Percentiles rank a stretch among this genome's conserved stretches.
Conservation (phyloP, 2,329 filamentous ascomycete species). For the Alternaria novae-zelandiae region DNA sequence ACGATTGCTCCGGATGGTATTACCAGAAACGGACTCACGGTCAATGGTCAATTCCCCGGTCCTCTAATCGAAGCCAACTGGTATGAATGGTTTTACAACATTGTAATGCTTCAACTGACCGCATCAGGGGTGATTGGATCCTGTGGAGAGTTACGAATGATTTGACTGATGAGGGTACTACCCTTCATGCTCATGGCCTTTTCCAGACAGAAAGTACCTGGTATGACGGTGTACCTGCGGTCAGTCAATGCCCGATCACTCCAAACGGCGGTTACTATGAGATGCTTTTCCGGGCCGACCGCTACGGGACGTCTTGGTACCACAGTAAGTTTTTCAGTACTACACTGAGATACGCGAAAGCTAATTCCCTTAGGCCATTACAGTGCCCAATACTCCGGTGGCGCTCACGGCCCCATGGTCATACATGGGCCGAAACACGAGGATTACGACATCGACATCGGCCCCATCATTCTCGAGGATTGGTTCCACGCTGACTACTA, state of each 20-base stretch:
- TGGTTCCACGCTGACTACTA: conserved; percentile 48
- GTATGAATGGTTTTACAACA: neutral
- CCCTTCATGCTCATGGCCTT: conserved; percentile 45
- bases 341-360: conserved; percentile 13
- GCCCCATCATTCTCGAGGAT: conserved; percentile 49
- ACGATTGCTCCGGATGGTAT: conserved; percentile 41
- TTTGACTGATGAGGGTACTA: conserved; percentile 41
- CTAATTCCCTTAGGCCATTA: conserved; percentile 36
- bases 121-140: conserved; percentile 38
- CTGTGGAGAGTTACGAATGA: conserved; percentile 38
- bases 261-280: conserved; percentile 32
- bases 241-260: conserved; percentile 45
- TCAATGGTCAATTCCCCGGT: conserved; percentile 44
- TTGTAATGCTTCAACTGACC: conserved; percentile 1
- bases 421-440: conserved; percentile 46
- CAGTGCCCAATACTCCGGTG: conserved; percentile 48
- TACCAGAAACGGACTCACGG: conserved; percentile 31
- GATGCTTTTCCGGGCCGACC: conserved; percentile 36
- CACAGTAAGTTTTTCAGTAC: conserved; percentile 30
- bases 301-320: conserved; percentile 36
- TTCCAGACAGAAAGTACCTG: conserved; percentile 42
- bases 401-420: conserved; percentile 47
- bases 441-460: conserved; percentile 51
- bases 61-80: conserved; percentile 43
- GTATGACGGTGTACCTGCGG: conserved; percentile 47